These are phyloP conservation scores for Termitomyces sp. DNA, from an alignment of 768 basidiomycete species.

Conservation along the genomic window DNA sequence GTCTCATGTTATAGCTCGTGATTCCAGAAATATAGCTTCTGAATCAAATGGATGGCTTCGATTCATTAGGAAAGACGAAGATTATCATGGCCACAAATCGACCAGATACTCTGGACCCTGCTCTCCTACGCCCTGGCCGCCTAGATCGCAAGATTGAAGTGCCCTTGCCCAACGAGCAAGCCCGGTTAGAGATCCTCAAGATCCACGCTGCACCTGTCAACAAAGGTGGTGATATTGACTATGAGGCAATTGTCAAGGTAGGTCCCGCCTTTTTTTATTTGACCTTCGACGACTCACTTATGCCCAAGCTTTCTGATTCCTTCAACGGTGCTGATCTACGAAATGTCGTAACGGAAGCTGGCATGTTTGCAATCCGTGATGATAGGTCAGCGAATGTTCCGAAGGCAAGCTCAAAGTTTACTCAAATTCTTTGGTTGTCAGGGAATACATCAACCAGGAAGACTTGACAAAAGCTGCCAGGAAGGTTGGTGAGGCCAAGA, in stretches of 20 bases:
- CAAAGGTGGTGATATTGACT: conserved; percentile 94
- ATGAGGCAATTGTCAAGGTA: conserved; percentile 96
- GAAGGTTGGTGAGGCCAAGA: conserved; percentile 95
- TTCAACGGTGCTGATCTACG: conserved; percentile 97
- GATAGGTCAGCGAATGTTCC: conserved; percentile 55
- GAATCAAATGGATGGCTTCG: conserved; percentile 99
- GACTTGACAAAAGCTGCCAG: conserved; percentile 94
- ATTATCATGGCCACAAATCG: conserved; percentile 99
- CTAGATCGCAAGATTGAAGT: conserved; percentile 98
- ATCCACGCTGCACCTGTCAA: conserved; percentile 94
- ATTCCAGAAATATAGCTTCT: conserved; percentile 52
- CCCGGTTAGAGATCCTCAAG: conserved; percentile 92
- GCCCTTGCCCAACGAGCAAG: conserved; percentile 95
- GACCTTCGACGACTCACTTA: background rate
- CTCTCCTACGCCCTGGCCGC: conserved; percentile 91
- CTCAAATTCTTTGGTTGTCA: conserved; percentile 17
- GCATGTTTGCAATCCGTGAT: conserved; percentile 98
- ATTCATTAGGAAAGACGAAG: conserved; percentile 91
- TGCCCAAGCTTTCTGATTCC: conserved; percentile 66
- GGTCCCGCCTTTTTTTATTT: conserved; percentile 6
- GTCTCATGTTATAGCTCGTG: background rate
- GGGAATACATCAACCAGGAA: conserved; percentile 90
- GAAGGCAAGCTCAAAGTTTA: background rate
- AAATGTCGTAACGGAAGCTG: conserved; percentile 92
- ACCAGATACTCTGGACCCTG: conserved; percentile 96